phyloP scores from a whole-genome alignment of 495 filamentous ascomycete genomes.

The Penicillium canescens region DNA sequence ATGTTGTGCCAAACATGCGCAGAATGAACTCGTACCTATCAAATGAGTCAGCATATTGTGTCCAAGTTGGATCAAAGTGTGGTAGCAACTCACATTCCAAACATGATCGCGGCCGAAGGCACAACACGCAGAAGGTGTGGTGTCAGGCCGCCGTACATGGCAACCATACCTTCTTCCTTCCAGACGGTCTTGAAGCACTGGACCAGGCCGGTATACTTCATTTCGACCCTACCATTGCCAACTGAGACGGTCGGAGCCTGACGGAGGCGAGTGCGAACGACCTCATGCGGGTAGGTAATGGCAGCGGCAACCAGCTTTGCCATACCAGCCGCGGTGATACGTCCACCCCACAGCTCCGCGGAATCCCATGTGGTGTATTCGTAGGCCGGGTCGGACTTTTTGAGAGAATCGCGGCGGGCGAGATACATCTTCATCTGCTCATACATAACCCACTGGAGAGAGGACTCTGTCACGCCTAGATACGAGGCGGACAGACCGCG shows the following conservation, averaged over 20 bases:
- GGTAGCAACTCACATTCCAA: constrained; percentile 64
- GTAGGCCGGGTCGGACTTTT: constrained; percentile 26
- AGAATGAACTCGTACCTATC: constrained; percentile 67
- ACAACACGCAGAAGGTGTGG: constrained; percentile 64
- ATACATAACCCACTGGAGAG: constrained; percentile 59
- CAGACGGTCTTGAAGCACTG: constrained; percentile 56
- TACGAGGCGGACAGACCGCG: constrained; percentile 56
- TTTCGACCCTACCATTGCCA: constrained; percentile 28
- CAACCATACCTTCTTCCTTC: constrained; percentile 57
- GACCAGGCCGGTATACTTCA: constrained; percentile 57
- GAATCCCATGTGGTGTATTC: constrained; percentile 43
- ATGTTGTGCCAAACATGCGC: constrained; percentile 40
- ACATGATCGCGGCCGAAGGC: constrained; percentile 91
- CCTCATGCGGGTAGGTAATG: constrained; percentile 61
- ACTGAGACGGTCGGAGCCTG: constrained; percentile 50
- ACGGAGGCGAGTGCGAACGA: constrained; percentile 54
- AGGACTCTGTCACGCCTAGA: constrained; percentile 56
- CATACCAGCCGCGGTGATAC: constrained; percentile 48
- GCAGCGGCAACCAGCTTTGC: constrained; percentile 59
- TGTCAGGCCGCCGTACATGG: constrained; percentile 58
- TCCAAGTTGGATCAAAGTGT: not conserved
- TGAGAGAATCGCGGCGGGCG: constrained; percentile 37
- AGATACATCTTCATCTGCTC: constrained; percentile 57
- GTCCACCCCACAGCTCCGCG: constrained; percentile 48
- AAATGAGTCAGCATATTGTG: constrained; percentile 9